Evolutionary conservation across 768 basidiomycete genomes (phyloP), one percentile per base, ranked within the genome.

Genomic region (Boletus eberwhitei): DNA sequence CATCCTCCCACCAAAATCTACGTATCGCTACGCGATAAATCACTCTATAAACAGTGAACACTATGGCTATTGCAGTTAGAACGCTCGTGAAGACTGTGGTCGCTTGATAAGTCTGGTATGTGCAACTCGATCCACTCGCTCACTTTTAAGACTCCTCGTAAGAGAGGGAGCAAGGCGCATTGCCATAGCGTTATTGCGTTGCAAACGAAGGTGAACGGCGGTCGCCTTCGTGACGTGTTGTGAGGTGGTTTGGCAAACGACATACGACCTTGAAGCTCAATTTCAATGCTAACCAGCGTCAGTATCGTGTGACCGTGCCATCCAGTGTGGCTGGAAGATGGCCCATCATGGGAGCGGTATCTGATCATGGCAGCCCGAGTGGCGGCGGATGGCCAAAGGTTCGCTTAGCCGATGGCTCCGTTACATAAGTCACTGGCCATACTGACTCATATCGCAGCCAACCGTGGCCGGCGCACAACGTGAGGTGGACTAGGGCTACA

Each of bases 401-500:
- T 45, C 8, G 13, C 4, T 26, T 26, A 26, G 29, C 29, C 29
- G 34, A 49, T 37, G 22, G 42, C 29, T 12, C 7, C 19, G 2
- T 60, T 60, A 45, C 50, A 19, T 48, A 48, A 42, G 37, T 24
- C 24, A 24, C 11, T 29, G 29, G 8, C 29, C 29, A 29, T n/a
- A n/a, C n/a, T n/a, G n/a, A n/a, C n/a, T n/a, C n/a, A n/a, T 24
- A 4, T 24, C 24, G 24, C 24, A 24, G 24, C 24, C 24, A 24
- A 24, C 3, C 9, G n/a, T 43, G 34, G 34, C 32, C 38, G 17
- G 16, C 14, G 21, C 26, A 40, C 7, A 31, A 48, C 24, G 41
- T n/a, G 35, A 52, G 7, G 45, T 52, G 44, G 31, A 55, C 59
- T 67, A 67, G n/a, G 49, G 65, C 57, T 67, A 67, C 65, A 67